Evolutionary conservation across 2,329 filamentous ascomycete genomes (phyloP).

Genomic region (Sarocladium kiliense): DNA sequence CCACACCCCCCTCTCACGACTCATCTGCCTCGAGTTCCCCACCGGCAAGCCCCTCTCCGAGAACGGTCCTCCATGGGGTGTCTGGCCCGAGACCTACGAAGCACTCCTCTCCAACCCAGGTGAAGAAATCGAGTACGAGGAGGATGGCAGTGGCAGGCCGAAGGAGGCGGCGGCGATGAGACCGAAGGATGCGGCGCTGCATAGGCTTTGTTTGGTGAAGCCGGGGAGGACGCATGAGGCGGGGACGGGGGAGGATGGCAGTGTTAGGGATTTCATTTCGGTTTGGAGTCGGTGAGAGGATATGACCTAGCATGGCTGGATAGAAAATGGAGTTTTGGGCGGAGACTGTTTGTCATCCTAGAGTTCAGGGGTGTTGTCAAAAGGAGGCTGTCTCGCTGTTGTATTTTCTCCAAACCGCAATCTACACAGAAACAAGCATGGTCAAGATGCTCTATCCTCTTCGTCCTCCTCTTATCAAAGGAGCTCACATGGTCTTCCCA

Average conservation of each 20-base stretch:
- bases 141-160: conserved; percentile 37
- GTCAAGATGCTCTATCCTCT: too few species aligned
- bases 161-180: conserved; percentile 24
- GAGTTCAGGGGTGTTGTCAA: too few species aligned
- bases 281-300: conserved; percentile 41
- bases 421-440: too few species aligned
- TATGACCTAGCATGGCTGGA: too few species aligned
- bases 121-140: conserved; percentile 55
- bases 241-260: conserved; percentile 39
- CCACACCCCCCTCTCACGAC: conserved; percentile 36
- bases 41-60: conserved; percentile 61
- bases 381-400: too few species aligned
- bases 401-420: too few species aligned
- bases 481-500: too few species aligned
- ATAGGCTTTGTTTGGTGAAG: conserved; percentile 43
- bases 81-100: conserved; percentile 64
- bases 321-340: not conserved
- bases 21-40: conserved; percentile 73
- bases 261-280: conserved; percentile 47
- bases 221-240: conserved; percentile 44
- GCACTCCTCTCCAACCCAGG: conserved; percentile 68
- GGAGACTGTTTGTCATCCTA: too few species aligned
- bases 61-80: conserved; percentile 68
- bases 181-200: conserved; percentile 29
- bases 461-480: too few species aligned